phyloP scores from a whole-genome alignment of 495 filamentous ascomycete species.

The Podospora fimiseda region DNA sequence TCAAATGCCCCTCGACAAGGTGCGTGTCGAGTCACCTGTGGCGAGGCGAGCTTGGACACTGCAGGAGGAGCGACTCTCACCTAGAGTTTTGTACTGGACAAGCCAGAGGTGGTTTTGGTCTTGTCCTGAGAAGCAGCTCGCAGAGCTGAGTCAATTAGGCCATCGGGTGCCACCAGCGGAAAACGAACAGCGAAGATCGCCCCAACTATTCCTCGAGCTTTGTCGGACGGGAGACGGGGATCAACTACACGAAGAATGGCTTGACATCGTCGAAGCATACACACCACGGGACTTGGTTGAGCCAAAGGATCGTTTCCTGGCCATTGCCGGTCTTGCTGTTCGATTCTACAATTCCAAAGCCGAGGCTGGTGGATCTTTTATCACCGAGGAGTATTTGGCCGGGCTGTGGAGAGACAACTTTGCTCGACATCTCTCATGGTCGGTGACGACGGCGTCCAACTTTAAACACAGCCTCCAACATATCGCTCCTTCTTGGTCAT shows the following conservation, averaged over 20 bases:
- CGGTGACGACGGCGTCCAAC: constrained; percentile 16
- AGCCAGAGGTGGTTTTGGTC: constrained; percentile 30
- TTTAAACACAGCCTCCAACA: constrained; percentile 15
- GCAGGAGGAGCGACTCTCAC: constrained; percentile 29
- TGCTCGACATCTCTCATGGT: constrained; percentile 26
- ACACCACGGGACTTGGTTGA: constrained; percentile 25
- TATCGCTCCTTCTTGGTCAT: constrained; percentile 29
- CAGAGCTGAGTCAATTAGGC: constrained; percentile 14
- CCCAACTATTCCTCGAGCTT: constrained; percentile 24
- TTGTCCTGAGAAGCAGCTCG: constrained; percentile 22
- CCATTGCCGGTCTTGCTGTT: constrained; percentile 28
- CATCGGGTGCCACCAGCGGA: neutral
- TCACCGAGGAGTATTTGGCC: constrained; percentile 25
- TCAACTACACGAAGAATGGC: constrained; percentile 27
- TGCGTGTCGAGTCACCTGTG: constrained; percentile 22
- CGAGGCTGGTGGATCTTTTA: constrained; percentile 9
- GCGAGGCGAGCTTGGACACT: constrained; percentile 27
- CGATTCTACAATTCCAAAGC: constrained; percentile 27
- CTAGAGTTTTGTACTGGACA: constrained; percentile 28
- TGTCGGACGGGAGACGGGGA: constrained; percentile 21
- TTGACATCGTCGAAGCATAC: constrained; percentile 29
- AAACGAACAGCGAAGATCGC: constrained; percentile 12
- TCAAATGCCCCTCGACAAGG: constrained; percentile 16
- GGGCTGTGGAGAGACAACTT: constrained; percentile 27
- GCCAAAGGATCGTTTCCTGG: constrained; percentile 24